These are phyloP conservation scores for Yamadazyma sp. DNA, from an alignment of 805 yeast species.

Conservation along the genomic window DNA sequence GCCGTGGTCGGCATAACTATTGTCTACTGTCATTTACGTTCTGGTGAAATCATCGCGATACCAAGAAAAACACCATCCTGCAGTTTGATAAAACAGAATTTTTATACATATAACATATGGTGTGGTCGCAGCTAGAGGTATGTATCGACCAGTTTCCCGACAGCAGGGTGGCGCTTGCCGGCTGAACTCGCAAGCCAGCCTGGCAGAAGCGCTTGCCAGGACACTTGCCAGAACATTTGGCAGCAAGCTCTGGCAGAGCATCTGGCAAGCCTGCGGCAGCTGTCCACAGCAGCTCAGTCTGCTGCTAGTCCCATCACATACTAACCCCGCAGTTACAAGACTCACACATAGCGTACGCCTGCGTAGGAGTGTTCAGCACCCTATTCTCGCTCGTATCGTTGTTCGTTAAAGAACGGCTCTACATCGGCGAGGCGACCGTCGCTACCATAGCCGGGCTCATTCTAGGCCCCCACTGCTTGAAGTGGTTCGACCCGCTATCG, in stretches of 20 bases:
- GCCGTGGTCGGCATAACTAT: conserved; percentile 24
- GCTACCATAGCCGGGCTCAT: conserved; percentile 84
- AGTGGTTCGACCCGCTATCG: conserved; percentile 77
- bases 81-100: neutral
- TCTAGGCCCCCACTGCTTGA: conserved; percentile 81
- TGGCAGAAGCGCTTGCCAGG: too few species aligned
- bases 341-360: conserved; percentile 85
- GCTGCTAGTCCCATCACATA: neutral
- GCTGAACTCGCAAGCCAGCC: too few species aligned
- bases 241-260: too few species aligned
- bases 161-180: too few species aligned
- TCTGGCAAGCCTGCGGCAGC: too few species aligned
- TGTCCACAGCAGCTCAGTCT: too few species aligned
- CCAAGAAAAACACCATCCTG: conserved; percentile 8
- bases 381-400: conserved; percentile 79
- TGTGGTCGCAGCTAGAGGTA: conserved; percentile 37
- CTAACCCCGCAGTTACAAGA: conserved; percentile 40
- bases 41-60: conserved; percentile 1
- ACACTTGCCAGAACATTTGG: too few species aligned
- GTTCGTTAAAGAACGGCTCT: conserved; percentile 77
- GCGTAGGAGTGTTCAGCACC: conserved; percentile 79
- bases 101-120: conserved; percentile 16
- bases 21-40: neutral
- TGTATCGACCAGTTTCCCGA: too few species aligned
- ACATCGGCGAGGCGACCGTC: conserved; percentile 89